These are phyloP conservation scores for Talaromyces marneffei DNA, from an alignment of 2,329 filamentous ascomycete genomes.

Conservation along the genomic window DNA sequence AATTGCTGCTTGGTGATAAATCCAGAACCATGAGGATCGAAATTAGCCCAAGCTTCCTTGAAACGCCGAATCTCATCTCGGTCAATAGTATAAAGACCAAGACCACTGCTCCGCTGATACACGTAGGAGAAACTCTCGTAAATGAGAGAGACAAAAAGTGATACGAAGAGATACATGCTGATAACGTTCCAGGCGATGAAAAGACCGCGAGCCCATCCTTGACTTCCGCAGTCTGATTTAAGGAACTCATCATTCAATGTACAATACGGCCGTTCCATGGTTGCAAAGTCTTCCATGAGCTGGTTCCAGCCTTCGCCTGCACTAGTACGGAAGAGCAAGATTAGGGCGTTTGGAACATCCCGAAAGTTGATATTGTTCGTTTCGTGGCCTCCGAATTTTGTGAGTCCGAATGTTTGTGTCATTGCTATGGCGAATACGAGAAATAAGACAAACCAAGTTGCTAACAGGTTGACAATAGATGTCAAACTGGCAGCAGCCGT, in stretches of 20 bases:
- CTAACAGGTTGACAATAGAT: conserved; percentile 82
- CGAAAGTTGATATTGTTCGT: conserved; percentile 82
- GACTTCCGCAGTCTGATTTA: conserved; percentile 86
- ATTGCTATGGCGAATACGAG: conserved; percentile 93
- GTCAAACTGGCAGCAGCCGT: conserved; percentile 91
- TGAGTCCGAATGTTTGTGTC: conserved; percentile 92
- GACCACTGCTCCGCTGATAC: conserved; percentile 91
- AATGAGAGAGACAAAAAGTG: conserved; percentile 94
- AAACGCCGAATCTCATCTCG: conserved; percentile 92
- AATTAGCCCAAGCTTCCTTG: conserved; percentile 96
- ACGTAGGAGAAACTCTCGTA: conserved; percentile 99
- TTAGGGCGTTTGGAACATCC: conserved; percentile 86
- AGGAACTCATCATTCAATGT: conserved; percentile 68
- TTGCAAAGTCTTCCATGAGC: conserved; percentile 92
- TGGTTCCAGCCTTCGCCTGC: conserved; percentile 95
- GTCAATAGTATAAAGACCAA: conserved; percentile 81
- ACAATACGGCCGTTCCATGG: conserved; percentile 72
- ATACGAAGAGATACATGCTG: conserved; percentile 99
- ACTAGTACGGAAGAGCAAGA: conserved; percentile 88
- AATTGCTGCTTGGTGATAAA: conserved; percentile 88
- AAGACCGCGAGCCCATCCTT: conserved; percentile 76
- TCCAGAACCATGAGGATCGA: conserved; percentile 84
- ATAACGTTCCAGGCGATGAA: conserved; percentile 98
- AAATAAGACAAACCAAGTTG: conserved; percentile 96
- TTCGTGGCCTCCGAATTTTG: conserved; percentile 71